Evolutionary conservation across 305 asterid species (phyloP).

Genomic region (Lippia alba): DNA sequence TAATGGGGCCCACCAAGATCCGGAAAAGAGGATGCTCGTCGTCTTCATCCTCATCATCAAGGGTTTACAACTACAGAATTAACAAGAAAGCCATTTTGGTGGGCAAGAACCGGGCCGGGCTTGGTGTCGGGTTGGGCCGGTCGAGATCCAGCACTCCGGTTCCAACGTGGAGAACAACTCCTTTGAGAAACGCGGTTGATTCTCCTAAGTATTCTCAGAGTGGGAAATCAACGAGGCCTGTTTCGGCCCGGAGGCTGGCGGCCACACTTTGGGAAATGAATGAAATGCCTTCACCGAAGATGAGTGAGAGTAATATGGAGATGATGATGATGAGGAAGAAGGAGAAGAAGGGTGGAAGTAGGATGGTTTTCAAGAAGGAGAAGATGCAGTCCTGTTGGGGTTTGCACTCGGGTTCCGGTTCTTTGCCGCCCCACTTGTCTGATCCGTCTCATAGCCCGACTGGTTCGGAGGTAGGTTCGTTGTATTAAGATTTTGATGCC

Average conservation of each 20-base stretch:
- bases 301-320: conserved; percentile 48
- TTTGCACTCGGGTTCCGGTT: conserved; percentile 47
- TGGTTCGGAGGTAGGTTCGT: conserved; percentile 60
- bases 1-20: conserved; percentile 67
- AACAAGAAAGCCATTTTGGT: conserved; percentile 77
- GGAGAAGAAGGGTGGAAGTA: conserved; percentile 42
- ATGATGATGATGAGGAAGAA: conserved; percentile 38
- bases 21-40: conserved; percentile 92
- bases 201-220: conserved; percentile 69
- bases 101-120: conserved; percentile 68
- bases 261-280: conserved; percentile 96
- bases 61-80: conserved; percentile 59
- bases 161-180: conserved; percentile 82
- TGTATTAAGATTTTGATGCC: not conserved
- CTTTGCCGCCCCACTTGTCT: conserved; percentile 78
- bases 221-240: conserved; percentile 68
- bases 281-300: conserved; percentile 74
- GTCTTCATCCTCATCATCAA: conserved; percentile 85
- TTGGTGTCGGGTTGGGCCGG: conserved; percentile 52
- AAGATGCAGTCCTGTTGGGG: conserved; percentile 48
- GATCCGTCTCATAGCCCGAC: conserved; percentile 93
- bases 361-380: conserved; percentile 54
- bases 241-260: conserved; percentile 86
- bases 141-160: conserved; percentile 92
- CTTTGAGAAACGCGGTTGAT: conserved; percentile 55